A percentile compares a stretch with the other conserved stretches of the same genome.
These are phyloP conservation scores for Globisporangium uncinulatum DNA, from an alignment of 352 stramenopile genomes.

Conservation along the genomic window DNA sequence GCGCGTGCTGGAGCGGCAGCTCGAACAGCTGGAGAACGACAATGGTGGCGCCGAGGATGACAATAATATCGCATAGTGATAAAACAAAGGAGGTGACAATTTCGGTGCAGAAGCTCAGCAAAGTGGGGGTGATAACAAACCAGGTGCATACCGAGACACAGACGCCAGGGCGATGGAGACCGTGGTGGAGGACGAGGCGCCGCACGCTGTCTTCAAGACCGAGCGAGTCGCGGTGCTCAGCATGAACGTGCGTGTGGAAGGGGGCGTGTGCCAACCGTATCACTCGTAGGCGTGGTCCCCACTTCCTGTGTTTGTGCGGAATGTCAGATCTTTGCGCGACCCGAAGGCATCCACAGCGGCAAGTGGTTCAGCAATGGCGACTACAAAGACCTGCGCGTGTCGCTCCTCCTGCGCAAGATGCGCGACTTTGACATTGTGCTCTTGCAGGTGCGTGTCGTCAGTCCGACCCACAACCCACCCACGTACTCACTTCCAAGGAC, in stretches of 20 bases:
- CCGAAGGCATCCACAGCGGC: conserved; percentile 71
- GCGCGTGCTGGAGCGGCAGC: conserved; percentile 29
- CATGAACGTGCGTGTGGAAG: conserved; percentile 43
- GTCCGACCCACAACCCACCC: too few species aligned
- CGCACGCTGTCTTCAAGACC: conserved; percentile 12
- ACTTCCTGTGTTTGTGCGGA: background rate
- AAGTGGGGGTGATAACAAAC: background rate
- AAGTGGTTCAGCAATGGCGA: conserved; percentile 66
- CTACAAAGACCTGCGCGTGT: conserved; percentile 64
- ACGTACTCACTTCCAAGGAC: background rate
- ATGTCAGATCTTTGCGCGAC: conserved; percentile 67
- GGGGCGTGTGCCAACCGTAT: conserved; percentile 5
- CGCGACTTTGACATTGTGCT: conserved; percentile 66
- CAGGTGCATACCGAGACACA: background rate
- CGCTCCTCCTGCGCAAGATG: conserved; percentile 70
- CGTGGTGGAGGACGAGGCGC: background rate
- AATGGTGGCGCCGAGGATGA: background rate
- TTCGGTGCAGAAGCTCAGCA: conserved; percentile 14
- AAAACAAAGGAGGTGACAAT: background rate
- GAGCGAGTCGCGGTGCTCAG: conserved; percentile 64
- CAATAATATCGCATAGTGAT: background rate
- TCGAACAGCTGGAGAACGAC: conserved; percentile 11
- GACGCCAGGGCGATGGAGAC: background rate
- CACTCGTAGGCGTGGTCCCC: too few species aligned
- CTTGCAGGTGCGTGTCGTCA: conserved; percentile 28